Conservation (phyloP, 495 filamentous ascomycete genomes). For the Staphylotrichum tortipilum region DNA sequence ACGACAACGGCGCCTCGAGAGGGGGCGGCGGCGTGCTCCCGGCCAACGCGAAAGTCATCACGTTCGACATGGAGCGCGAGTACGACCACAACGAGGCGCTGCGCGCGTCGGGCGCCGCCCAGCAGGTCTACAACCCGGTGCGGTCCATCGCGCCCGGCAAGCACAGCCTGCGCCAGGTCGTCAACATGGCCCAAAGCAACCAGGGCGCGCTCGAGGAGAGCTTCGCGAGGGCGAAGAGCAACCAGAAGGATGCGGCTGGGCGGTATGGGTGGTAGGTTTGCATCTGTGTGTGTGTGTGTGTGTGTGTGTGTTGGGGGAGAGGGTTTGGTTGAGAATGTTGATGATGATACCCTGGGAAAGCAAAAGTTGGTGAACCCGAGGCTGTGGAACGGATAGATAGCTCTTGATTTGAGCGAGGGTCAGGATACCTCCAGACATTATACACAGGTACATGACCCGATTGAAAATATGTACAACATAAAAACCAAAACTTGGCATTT, state of each 20-base stretch:
- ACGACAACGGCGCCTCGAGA: conserved; percentile 27
- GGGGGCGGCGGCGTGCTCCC: conserved; percentile 14
- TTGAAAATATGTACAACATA: no score
- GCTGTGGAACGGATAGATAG: no score
- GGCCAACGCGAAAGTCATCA: conserved; percentile 46
- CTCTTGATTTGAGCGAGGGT: no score
- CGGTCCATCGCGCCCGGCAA: conserved; percentile 80
- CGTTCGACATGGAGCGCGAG: conserved; percentile 79
- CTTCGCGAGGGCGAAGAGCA: conserved; percentile 64
- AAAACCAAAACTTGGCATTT: no score
- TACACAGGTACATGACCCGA: no score
- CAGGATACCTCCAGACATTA: no score
- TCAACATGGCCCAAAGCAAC: conserved; percentile 70
- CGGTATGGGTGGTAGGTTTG: conserved; percentile 62
- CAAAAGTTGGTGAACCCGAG: no score
- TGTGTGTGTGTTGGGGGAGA: no score
- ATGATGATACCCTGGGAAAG: no score
- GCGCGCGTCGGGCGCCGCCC: conserved; percentile 57
- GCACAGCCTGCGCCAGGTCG: conserved; percentile 77
- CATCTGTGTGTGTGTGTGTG: background rate
- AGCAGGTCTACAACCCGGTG: conserved; percentile 68
- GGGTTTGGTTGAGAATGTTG: no score
- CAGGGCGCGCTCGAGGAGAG: conserved; percentile 79
- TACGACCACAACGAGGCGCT: conserved; percentile 74
- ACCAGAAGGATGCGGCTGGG: conserved; percentile 69